Percentiles rank a stretch among this genome's conserved stretches.
These are phyloP conservation scores for Lippia alba DNA, from an alignment of 305 asterid species.

Conservation along the genomic window DNA sequence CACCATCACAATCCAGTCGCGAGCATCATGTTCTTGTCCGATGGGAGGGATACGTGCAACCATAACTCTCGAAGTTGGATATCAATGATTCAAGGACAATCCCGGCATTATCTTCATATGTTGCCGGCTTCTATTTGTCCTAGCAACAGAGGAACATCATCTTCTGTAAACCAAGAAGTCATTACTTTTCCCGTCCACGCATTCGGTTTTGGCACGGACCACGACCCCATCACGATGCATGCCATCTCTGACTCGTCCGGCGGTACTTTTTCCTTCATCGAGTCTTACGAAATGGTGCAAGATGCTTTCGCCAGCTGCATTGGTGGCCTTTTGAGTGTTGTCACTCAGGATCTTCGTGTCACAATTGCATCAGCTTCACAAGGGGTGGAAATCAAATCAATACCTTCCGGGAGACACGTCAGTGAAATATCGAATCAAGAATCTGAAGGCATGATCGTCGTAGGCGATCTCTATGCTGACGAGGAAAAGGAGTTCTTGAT, in stretches of 20 bases:
- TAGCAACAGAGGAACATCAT: slow-evolving; percentile 16
- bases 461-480: slow-evolving; percentile 58
- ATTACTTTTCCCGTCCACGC: slow-evolving; percentile 46
- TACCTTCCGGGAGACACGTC: slow-evolving; percentile 44
- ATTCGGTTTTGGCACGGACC: slow-evolving; percentile 60
- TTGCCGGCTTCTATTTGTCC: slow-evolving; percentile 42
- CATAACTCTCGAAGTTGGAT: neutral
- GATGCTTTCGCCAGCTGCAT: slow-evolving; percentile 38
- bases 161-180: slow-evolving; percentile 9
- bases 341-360: slow-evolving; percentile 44
- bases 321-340: slow-evolving; percentile 47
- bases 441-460: slow-evolving; percentile 35
- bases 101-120: slow-evolving; percentile 30
- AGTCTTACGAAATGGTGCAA: slow-evolving; percentile 51
- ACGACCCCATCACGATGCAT: slow-evolving; percentile 55
- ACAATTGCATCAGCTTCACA: slow-evolving; percentile 39
- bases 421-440: slow-evolving; percentile 34
- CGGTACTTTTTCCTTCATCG: slow-evolving; percentile 53
- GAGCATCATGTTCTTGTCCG: slow-evolving; percentile 57
- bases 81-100: neutral
- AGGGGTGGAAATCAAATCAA: slow-evolving; percentile 39
- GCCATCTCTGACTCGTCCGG: slow-evolving; percentile 50
- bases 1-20: slow-evolving; percentile 38
- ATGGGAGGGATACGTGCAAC: slow-evolving; percentile 49
- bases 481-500: slow-evolving; percentile 53